Conservation (phyloP, 257 asterid species). For the Jaltomata sinuosa region DNA sequence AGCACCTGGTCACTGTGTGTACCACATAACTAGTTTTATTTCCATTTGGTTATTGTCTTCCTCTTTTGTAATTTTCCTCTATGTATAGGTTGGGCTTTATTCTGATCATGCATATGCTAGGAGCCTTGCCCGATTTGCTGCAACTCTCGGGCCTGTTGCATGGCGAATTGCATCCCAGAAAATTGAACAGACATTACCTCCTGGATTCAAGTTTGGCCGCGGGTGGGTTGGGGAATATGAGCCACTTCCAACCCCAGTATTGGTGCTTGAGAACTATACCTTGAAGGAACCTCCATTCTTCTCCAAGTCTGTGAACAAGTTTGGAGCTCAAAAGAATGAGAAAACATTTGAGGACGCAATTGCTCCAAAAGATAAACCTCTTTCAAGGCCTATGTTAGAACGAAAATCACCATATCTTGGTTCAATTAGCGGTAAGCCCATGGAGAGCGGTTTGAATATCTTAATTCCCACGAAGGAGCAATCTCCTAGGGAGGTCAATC, state of each 20-base stretch:
- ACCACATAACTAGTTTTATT: background rate
- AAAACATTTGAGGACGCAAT: slow-evolving; percentile 19
- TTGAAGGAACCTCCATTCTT: slow-evolving; percentile 63
- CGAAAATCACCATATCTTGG: slow-evolving; percentile 32
- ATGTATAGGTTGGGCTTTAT: slow-evolving; percentile 78
- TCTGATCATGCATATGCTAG: slow-evolving; percentile 86
- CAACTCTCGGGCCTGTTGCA: slow-evolving; percentile 81
- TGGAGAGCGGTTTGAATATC: slow-evolving; percentile 20
- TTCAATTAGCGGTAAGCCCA: slow-evolving; percentile 34
- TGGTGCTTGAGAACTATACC: slow-evolving; percentile 49
- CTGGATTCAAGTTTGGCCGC: slow-evolving; percentile 72
- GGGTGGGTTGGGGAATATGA: slow-evolving; percentile 99
- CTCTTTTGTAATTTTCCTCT: slow-evolving; percentile 4
- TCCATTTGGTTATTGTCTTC: background rate
- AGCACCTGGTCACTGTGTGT: slow-evolving; percentile 85
- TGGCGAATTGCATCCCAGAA: slow-evolving; percentile 85
- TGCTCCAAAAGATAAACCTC: slow-evolving; percentile 18
- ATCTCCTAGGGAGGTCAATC: slow-evolving; percentile 29
- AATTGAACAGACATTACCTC: slow-evolving; percentile 84
- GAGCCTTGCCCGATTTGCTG: slow-evolving; percentile 90
- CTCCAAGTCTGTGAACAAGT: slow-evolving; percentile 21
- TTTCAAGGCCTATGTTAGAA: slow-evolving; percentile 22
- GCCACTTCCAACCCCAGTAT: slow-evolving; percentile 74
- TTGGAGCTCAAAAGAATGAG: slow-evolving; percentile 29
- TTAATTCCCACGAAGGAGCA: slow-evolving; percentile 19